A percentile compares a stretch with the other conserved stretches of the same genome.
phyloP scores from a whole-genome alignment of 2,329 filamentous ascomycete genomes.

The Cryphonectria japonica region DNA sequence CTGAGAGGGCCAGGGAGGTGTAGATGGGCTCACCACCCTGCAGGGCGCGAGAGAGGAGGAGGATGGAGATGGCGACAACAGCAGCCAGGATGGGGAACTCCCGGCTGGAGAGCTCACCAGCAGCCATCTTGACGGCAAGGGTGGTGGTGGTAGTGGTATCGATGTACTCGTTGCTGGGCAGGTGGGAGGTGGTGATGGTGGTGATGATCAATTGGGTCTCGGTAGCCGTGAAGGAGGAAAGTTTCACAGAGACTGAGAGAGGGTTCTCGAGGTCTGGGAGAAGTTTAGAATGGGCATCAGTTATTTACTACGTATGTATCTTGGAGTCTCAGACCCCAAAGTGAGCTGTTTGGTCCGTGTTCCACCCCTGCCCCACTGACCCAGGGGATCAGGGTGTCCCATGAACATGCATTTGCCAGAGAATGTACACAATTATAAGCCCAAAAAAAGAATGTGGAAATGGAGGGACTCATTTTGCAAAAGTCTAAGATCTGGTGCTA shows the following conservation, averaged over 20 bases:
- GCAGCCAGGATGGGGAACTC: conserved; percentile 62
- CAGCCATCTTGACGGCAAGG: conserved; percentile 20
- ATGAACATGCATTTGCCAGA: not conserved
- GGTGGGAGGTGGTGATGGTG: not conserved
- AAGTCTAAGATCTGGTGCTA: not conserved
- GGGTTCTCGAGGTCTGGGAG: not conserved
- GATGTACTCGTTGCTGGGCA: not conserved
- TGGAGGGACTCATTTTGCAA: not conserved
- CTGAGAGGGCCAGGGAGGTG: conserved; percentile 84
- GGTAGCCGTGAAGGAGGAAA: not conserved
- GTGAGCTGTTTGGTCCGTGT: not conserved
- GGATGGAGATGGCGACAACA: conserved; percentile 70
- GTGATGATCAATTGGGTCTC: not conserved
- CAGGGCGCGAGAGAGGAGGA: conserved; percentile 79
- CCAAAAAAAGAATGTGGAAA: not conserved
- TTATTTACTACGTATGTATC: not conserved
- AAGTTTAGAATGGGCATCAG: not conserved
- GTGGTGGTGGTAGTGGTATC: not conserved
- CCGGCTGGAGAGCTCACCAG: conserved; percentile 48
- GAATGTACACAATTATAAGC: not conserved
- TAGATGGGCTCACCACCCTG: conserved; percentile 83
- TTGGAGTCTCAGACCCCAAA: not conserved
- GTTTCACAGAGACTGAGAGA: not conserved
- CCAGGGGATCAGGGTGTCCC: not conserved
- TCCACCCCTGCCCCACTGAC: not conserved